Percentiles rank a stretch among this genome's conserved stretches.
Conservation (phyloP, 176 grass and related monocot species). For the Oryza meyeriana region DNA sequence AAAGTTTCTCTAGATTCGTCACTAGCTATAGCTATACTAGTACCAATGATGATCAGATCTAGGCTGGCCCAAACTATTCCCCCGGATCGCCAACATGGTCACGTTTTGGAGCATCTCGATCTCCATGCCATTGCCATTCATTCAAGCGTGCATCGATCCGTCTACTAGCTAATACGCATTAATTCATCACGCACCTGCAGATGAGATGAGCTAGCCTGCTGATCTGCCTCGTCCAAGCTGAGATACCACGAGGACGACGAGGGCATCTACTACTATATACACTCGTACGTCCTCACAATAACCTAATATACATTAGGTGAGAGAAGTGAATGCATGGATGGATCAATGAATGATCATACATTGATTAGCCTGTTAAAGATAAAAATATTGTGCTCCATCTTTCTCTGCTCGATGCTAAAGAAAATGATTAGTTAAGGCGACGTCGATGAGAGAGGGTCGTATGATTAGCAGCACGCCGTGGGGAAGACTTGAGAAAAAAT, state of each 20-base stretch:
- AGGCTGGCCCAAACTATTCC: neutral
- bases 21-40: neutral
- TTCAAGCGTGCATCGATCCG: neutral
- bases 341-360: neutral
- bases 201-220: neutral
- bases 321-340: neutral
- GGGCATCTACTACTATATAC: neutral
- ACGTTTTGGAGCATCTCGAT: constrained; percentile 16
- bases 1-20: too few species aligned
- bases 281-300: neutral
- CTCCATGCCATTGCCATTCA: neutral
- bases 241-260: constrained; percentile 14
- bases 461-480: constrained; percentile 13
- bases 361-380: neutral
- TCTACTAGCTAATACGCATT: neutral
- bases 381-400: neutral
- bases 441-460: neutral
- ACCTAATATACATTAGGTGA: neutral
- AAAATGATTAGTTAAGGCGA: neutral
- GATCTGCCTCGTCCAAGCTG: neutral
- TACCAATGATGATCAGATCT: neutral
- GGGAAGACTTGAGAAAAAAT: neutral
- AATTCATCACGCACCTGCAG: neutral
- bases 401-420: neutral
- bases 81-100: constrained; percentile 28